Base-by-base conservation (phyloP, 805 yeast species). In the Candida maris region DNA sequence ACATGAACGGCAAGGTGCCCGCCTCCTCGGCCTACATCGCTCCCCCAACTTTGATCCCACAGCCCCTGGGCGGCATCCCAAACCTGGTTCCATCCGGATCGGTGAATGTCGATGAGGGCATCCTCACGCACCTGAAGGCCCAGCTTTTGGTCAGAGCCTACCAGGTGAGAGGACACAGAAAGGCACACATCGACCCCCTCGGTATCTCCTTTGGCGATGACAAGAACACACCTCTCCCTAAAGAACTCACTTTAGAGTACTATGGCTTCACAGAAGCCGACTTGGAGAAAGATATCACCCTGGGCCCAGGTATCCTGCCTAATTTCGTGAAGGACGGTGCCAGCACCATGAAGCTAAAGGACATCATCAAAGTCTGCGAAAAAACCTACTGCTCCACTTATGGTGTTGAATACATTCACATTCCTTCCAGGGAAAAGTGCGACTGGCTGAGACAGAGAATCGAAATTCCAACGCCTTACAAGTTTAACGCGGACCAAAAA, bases 381-480 rank as follows among this genome's bases (percentile, higher is more conserved):
- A 70, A 71, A 50, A 75, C 85, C 52, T 93, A 93, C 73, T 88
- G 96, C 68, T 74, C 84, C 27, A 67, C 84, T 26, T 87, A 88
- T 62, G 97, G 97, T 70, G 77, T 85, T 41, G 97, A 93, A 71
- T 93, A 88, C 68, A 82, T 93, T 54, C 99, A 93, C 68, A 93
- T 93, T 48, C 96, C 97, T 40, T 85, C 95, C 42, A 83, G 94
- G 64, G 84, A 77, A 56, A 85, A 86, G 67, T 93, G 97, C 71
- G 97, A 93, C 66, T 93, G 99, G 99, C 78, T 93, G 62, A 84
- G 98, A 71, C 95, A 86, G 67, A 79, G 96, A 65, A 75, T 93
- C 46, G 98, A 93, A 70, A 86, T 89, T 49, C 96, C 97, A 46
- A 63, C 67, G 22, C 96, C 97, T 18, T 89, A 65, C 73, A 74